Evolutionary conservation across 2,329 filamentous ascomycete species (phyloP).

Genomic region (Fusarium subtropicale): DNA sequence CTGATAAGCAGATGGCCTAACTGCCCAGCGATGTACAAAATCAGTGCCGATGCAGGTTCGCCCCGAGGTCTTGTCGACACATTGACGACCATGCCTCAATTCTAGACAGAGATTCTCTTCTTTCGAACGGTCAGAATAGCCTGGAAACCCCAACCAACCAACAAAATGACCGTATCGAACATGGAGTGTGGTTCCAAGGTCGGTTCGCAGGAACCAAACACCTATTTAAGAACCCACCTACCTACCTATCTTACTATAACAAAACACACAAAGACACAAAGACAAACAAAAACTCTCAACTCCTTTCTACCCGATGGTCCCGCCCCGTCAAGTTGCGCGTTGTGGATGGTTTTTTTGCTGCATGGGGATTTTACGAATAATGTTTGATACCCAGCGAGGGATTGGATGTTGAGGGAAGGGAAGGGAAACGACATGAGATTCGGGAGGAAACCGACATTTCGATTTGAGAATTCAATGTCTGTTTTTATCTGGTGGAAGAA

Average conservation of each 20-base stretch:
- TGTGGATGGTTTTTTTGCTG: slow-evolving; percentile 21
- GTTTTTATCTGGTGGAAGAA: slow-evolving; percentile 3
- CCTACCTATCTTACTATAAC: slow-evolving; percentile 21
- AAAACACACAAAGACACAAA: slow-evolving; percentile 28
- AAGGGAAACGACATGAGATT: not conserved
- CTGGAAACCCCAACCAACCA: not conserved
- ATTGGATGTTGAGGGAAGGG: not conserved
- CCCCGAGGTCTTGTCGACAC: not conserved
- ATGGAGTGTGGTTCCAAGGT: not conserved
- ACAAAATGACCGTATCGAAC: slow-evolving; percentile 6
- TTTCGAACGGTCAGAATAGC: slow-evolving; percentile 16
- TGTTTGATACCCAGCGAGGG: slow-evolving; percentile 42
- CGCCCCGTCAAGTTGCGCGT: slow-evolving; percentile 26
- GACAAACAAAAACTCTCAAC: slow-evolving; percentile 29
- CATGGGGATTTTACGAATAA: slow-evolving; percentile 43
- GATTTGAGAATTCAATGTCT: not conserved
- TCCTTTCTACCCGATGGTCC: slow-evolving; percentile 34
- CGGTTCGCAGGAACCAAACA: slow-evolving; percentile 16
- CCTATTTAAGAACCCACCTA: not conserved
- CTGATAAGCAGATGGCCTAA: not conserved
- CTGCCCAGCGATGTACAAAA: not conserved
- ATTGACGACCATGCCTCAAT: not conserved
- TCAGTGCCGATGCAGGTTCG: slow-evolving; percentile 6
- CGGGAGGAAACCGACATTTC: not conserved
- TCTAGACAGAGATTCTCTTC: slow-evolving; percentile 20